Evolutionary conservation across 768 basidiomycete genomes (phyloP).

Genomic region (Rossbeevera mucosa): DNA sequence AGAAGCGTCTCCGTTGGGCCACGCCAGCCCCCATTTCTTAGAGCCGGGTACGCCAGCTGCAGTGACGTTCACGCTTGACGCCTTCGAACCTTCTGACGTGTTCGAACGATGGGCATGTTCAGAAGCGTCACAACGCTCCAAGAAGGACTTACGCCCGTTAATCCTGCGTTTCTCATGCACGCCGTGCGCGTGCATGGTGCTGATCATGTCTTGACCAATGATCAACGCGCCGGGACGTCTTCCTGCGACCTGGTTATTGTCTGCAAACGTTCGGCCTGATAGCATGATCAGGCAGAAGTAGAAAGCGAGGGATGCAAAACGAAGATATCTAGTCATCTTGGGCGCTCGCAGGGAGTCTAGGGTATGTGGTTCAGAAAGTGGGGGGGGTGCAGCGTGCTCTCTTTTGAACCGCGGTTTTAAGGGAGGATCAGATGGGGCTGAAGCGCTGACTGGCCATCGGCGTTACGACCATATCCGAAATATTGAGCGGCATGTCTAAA

Average conservation of each 20-base stretch:
- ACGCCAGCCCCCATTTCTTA: conserved; percentile 62
- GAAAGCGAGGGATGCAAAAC: conserved; percentile 7
- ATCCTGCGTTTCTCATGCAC: conserved; percentile 15
- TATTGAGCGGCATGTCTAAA: background rate
- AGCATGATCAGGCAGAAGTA: conserved; percentile 7
- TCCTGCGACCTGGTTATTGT: background rate
- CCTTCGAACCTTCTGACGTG: background rate
- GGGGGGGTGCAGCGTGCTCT: background rate
- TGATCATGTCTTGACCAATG: background rate
- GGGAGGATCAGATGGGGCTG: background rate
- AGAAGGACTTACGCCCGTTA: conserved; percentile 8
- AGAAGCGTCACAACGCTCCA: conserved; percentile 17
- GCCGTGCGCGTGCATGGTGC: background rate
- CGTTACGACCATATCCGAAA: background rate
- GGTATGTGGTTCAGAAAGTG: background rate
- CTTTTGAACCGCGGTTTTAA: background rate
- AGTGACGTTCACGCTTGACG: background rate
- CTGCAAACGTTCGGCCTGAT: conserved; percentile 4
- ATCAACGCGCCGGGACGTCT: conserved; percentile 1
- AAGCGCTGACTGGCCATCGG: background rate
- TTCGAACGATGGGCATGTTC: conserved; percentile 5
- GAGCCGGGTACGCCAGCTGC: background rate
- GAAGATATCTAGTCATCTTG: conserved; percentile 11
- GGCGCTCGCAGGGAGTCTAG: background rate
- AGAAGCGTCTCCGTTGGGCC: conserved; percentile 53